Evolutionary conservation across 768 basidiomycete genomes (phyloP), one percentile per base, ranked within the genome.

Genomic region (Phaeotremella fagi): DNA sequence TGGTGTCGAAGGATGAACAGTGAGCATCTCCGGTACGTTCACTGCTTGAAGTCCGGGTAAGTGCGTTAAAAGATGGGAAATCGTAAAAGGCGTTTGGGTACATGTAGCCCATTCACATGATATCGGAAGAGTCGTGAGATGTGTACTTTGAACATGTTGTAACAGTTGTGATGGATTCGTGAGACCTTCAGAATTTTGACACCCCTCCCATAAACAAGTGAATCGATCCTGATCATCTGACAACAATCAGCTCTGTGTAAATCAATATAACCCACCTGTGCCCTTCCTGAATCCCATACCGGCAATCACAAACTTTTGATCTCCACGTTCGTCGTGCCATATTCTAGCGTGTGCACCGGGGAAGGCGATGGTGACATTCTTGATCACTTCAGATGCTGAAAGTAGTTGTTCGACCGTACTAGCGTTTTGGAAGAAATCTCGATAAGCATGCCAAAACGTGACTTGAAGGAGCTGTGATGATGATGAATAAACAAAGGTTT

Each of bases 371-470:
- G 82, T 88, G 56, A 92, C 88, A 57, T 87, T 88, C 75, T 94
- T 92, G 73, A 99, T 97, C 45, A 95, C 88, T 38, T 99, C 94
- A 0, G 88, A 85, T 0, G 95, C 92, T 2, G 84, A 82, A 2
- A 91, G 81, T 38, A 89, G 70, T 18, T 61, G 63, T 11, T 72
- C 68, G 29, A 66, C 59, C 11, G 65, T 59, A 0, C 46, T 43
- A 4, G 59, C 61, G 54, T 79, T 82, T 1, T 80, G 75, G 64
- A 97, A 95, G 1, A 82, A 82, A 54, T 87, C 86, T 57, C 86
- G 85, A 76, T 99, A 99, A 12, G 91, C 80, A 52, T 83, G 89
- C 92, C 94, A 99, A 66, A 99, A 89, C 50, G 88, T 85, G 28
- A 94, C 90, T 73, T 98, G 95, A 0, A 89, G 90, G 42, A 97